phyloP scores from a whole-genome alignment of 129 eudicot species.

The Lactuca sativa region DNA sequence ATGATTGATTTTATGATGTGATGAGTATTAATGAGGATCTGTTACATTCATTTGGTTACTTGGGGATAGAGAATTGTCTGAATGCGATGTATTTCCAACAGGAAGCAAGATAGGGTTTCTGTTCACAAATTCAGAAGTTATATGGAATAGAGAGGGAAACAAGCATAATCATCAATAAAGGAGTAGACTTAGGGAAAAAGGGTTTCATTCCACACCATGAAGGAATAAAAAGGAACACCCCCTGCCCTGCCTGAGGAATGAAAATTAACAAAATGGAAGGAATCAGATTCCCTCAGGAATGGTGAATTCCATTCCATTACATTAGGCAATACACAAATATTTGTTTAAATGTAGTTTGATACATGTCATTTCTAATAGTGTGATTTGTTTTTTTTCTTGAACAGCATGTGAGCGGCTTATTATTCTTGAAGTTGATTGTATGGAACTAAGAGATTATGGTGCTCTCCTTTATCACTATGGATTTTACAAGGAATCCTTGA shows the following conservation, averaged over 20 bases:
- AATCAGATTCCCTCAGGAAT: no score
- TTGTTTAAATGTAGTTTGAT: no score
- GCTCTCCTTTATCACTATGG: constrained; percentile 86
- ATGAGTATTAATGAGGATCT: no score
- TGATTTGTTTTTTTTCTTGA: neutral
- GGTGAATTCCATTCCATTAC: no score
- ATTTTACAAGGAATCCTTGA: constrained; percentile 63
- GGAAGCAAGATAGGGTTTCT: constrained; percentile 85
- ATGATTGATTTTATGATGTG: no score
- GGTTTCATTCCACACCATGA: no score
- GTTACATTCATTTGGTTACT: no score
- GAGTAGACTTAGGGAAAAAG: constrained; percentile 70
- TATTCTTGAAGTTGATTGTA: constrained; percentile 53
- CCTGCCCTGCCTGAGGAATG: no score
- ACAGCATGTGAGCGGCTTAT: constrained; percentile 93
- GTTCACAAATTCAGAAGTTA: constrained; percentile 51
- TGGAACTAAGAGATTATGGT: constrained; percentile 76
- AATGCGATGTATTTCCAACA: constrained; percentile 32
- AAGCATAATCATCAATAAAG: constrained; percentile 60
- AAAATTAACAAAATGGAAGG: no score
- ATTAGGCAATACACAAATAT: no score
- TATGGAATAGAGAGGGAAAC: constrained; percentile 73
- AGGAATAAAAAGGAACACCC: no score
- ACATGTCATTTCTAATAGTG: no score
- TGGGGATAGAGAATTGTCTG: neutral